These are phyloP conservation scores for Strombidium stylifer DNA, from an alignment of 73 alveolate species.

Conservation along the genomic window DNA sequence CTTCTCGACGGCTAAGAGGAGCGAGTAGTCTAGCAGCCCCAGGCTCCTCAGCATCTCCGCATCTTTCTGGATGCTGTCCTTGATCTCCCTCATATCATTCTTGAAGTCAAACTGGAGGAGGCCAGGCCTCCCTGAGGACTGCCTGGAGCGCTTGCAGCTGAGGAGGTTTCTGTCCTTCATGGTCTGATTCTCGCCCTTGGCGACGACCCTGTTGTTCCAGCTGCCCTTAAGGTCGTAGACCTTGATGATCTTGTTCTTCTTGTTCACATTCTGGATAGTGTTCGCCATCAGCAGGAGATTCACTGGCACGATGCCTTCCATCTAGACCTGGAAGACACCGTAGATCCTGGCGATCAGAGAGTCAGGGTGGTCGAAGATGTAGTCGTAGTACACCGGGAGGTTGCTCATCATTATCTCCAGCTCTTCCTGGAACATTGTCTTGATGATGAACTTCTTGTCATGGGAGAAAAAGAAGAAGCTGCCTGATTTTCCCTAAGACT, in stretches of 20 bases:
- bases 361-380: conserved; percentile 52
- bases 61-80: conserved; percentile 52
- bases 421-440: conserved; percentile 87
- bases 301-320: conserved; percentile 77
- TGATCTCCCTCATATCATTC: too few species aligned
- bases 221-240: conserved; percentile 95
- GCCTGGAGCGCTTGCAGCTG: too few species aligned
- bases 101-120: too few species aligned
- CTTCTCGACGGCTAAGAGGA: conserved; percentile 59
- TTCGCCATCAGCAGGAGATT: conserved; percentile 90
- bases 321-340: conserved; percentile 88
- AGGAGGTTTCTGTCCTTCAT: too few species aligned
- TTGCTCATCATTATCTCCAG: conserved; percentile 58
- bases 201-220: conserved; percentile 74
- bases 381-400: conserved; percentile 63
- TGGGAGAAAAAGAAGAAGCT: conserved; percentile 94
- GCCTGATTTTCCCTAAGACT: conserved; percentile 90
- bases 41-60: conserved; percentile 44
- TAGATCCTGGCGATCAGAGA: conserved; percentile 86
- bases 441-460: conserved; percentile 87
- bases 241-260: conserved; percentile 52
- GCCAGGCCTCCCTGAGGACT: too few species aligned
- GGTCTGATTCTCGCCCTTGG: too few species aligned
- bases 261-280: conserved; percentile 71
- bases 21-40: conserved; percentile 71